Evolutionary conservation across 345 rosid species (phyloP).

Genomic region (Cardamine resedifolia): DNA sequence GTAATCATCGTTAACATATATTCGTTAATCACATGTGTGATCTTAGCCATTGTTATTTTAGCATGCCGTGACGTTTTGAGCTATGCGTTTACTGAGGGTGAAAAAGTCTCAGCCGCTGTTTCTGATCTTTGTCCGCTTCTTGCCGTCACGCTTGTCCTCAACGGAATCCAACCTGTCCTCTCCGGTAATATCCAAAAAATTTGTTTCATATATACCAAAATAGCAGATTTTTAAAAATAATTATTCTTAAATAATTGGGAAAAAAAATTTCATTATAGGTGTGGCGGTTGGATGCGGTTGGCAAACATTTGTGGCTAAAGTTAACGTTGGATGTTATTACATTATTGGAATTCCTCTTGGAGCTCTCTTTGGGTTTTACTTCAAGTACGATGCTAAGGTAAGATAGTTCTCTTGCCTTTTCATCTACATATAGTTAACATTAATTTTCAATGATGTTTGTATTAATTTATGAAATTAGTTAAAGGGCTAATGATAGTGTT

Average conservation of each 20-base stretch:
- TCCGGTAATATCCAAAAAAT: conserved; percentile 59
- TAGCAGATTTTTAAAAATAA: fast-evolving
- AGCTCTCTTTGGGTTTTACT: conserved; percentile 57
- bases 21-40: conserved; percentile 48
- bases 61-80: conserved; percentile 50
- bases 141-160: conserved; percentile 58
- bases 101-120: conserved; percentile 58
- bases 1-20: conserved; percentile 48
- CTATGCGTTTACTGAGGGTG: conserved; percentile 65
- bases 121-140: conserved; percentile 69
- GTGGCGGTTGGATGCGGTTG: conserved; percentile 91
- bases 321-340: conserved; percentile 70
- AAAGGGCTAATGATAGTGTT: background rate
- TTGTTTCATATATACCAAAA: background rate
- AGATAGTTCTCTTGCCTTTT: background rate
- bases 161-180: conserved; percentile 74
- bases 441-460: background rate
- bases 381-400: conserved; percentile 68
- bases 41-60: conserved; percentile 39
- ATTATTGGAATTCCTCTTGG: conserved; percentile 72
- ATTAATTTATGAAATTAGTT: background rate
- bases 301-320: conserved; percentile 73
- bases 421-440: background rate
- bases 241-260: background rate
- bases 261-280: conserved; percentile 28